A percentile compares a stretch with the other conserved stretches of the same genome.
Evolutionary conservation across 78 protist genomes (phyloP).

Genomic region (Capsaspora owczarzaki): DNA sequence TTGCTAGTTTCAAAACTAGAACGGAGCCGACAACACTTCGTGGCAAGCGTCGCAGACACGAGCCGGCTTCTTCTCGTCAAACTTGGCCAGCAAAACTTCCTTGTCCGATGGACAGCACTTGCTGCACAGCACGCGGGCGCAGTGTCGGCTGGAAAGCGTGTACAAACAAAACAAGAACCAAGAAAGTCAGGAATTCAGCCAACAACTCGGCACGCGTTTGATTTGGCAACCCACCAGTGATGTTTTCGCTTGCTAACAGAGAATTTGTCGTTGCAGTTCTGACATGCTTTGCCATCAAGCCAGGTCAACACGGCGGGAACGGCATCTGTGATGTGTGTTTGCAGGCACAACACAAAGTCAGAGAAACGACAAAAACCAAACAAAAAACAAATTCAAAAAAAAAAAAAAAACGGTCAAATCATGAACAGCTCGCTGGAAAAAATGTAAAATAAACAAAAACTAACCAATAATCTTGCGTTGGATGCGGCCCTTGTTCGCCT

Average conservation of each 20-base stretch:
- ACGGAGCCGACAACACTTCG: neutral
- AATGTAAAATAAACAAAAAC: neutral
- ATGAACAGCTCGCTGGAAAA: neutral
- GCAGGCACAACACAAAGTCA: neutral
- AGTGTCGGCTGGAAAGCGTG: conserved; percentile 10
- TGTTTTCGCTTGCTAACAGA: neutral
- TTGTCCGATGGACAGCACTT: neutral
- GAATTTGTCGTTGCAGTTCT: neutral
- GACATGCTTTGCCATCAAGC: neutral
- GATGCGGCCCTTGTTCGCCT: neutral
- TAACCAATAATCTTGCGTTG: neutral
- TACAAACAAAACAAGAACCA: no score
- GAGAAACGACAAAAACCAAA: neutral
- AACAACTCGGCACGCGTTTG: no score
- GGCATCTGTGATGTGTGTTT: neutral
- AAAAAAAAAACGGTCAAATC: neutral
- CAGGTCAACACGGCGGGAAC: neutral
- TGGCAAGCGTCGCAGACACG: conserved; percentile 5
- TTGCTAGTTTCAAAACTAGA: no score
- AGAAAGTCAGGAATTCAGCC: no score
- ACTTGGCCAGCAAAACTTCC: neutral
- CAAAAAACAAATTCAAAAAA: neutral
- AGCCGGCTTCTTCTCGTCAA: neutral
- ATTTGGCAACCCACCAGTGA: neutral
- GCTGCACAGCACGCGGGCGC: conserved; percentile 3